Evolutionary conservation across 108 stramenopile genomes (phyloP).

Genomic region (Nitzschia sp.): DNA sequence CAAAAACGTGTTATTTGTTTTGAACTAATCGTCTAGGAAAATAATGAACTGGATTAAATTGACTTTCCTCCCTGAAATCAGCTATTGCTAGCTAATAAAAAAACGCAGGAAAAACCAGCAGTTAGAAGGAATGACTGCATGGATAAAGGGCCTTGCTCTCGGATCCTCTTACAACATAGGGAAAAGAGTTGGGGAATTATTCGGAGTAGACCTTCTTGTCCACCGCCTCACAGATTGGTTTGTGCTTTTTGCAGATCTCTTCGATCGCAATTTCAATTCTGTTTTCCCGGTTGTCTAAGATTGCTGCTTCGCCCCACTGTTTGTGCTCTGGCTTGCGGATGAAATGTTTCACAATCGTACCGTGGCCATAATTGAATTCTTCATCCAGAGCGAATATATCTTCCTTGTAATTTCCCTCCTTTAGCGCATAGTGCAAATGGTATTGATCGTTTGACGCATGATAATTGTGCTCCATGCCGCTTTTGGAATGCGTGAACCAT

Average conservation of each 20-base stretch:
- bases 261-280: background rate
- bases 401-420: background rate
- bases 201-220: background rate
- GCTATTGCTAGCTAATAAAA: too few relatives aligned
- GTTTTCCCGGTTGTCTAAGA: background rate
- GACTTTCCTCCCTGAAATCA: too few relatives aligned
- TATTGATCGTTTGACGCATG: slow-evolving; percentile 1
- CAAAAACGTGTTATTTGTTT: background rate
- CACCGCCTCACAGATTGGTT: background rate
- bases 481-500: background rate
- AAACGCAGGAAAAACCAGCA: too few relatives aligned
- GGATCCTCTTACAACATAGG: too few relatives aligned
- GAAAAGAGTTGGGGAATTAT: background rate
- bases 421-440: background rate
- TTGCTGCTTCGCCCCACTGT: background rate
- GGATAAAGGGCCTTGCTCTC: too few relatives aligned
- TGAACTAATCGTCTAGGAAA: too few relatives aligned
- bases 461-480: background rate
- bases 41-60: too few relatives aligned
- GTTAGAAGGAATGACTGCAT: too few relatives aligned
- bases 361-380: slow-evolving; percentile 14
- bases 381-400: background rate
- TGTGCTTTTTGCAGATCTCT: background rate
- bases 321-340: slow-evolving; percentile 9
- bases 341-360: slow-evolving; percentile 1